A percentile compares a stretch with the other conserved stretches of the same genome.
These are phyloP conservation scores for Leishmania braziliensis DNA, from an alignment of 208 protist genomes.

Conservation along the genomic window DNA sequence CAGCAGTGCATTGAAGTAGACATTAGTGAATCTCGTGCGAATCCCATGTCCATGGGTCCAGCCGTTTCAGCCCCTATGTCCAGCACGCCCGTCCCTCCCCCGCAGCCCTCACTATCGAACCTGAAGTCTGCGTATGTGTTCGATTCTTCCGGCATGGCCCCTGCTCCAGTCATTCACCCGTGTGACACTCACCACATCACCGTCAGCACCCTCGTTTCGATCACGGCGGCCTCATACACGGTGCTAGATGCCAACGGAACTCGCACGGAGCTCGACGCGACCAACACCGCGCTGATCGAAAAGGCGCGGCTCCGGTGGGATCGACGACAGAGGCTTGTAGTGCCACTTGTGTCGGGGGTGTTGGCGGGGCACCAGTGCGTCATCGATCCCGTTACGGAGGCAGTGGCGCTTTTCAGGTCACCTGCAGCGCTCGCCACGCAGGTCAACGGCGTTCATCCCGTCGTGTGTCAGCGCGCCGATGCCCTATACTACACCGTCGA, in stretches of 20 bases:
- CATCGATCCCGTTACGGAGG: constrained; percentile 26
- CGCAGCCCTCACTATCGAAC: background rate
- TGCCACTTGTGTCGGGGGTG: constrained; percentile 10
- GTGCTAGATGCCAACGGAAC: constrained; percentile 17
- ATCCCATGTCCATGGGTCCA: constrained; percentile 17
- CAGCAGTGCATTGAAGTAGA: constrained; percentile 19
- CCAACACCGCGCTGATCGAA: constrained; percentile 28
- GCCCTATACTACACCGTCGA: constrained; percentile 61
- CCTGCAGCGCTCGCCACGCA: constrained; percentile 2
- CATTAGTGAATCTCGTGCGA: constrained; percentile 8
- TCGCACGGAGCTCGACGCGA: constrained; percentile 23
- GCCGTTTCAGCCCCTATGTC: background rate
- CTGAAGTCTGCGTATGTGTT: background rate
- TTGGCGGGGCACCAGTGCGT: constrained; percentile 17
- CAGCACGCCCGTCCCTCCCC: background rate
- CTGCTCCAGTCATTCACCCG: constrained; percentile 60
- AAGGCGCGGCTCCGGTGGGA: constrained; percentile 42
- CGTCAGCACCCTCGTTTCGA: constrained; percentile 45
- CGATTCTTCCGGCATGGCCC: constrained; percentile 35
- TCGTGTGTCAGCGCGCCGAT: constrained; percentile 34
- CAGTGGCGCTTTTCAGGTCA: constrained; percentile 1
- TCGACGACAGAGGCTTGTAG: constrained; percentile 30
- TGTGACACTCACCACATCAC: constrained; percentile 44
- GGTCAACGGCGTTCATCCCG: background rate
- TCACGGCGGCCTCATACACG: constrained; percentile 51